Base-by-base conservation (phyloP, 2,329 filamentous ascomycete species). In the Stemphylium vesicarium region DNA sequence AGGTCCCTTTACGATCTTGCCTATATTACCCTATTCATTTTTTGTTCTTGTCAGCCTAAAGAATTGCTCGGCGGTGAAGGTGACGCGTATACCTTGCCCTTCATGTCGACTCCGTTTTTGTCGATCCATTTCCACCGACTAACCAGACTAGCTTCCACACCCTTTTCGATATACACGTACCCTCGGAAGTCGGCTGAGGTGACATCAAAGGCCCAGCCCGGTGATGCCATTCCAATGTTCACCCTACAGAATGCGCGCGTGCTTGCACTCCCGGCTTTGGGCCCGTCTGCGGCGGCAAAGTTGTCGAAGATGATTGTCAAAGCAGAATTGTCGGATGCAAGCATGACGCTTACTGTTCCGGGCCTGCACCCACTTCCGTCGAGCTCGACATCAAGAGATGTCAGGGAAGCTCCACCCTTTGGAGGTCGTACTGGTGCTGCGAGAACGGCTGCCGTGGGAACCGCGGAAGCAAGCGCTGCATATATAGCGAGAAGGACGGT, bases 91-190 rank as follows among this genome's bases (percentile, higher is more conserved):
- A 70, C 68, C 59, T 70, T 71, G 26, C 66, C 65, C 29, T 63
- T 59, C 42, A 69, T 36, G 54, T 70, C 68, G 2, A 47, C 31
- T 1, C 63, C 64, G 33, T 50, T 63, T 5, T 20, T 57, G 54
- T 69, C 63, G 20, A 68, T 60, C 65, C 66, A 71, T 43, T 71
- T 70, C 68, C 68, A 71, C 15, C 66, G 38, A 47, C 61, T 68
- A 10, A 69, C 65, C 20, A 71, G 50, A 43, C 65, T 70, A 32
- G 57, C 57, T 9, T 36, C 15, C n/a, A 59, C 57, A 0, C 53
- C 65, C 38, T 59, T 57, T 13, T 55, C 59, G 4, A 69, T 18
- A 15, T 60, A 62, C 15, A 69, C 58, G 42, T 65, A 68, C 3
- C 64, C 62, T 15, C 64, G 43, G 20, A 70, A 70, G 42, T 70